Conservation (phyloP, 345 rosid genomes). For the Passiflora organensis region DNA sequence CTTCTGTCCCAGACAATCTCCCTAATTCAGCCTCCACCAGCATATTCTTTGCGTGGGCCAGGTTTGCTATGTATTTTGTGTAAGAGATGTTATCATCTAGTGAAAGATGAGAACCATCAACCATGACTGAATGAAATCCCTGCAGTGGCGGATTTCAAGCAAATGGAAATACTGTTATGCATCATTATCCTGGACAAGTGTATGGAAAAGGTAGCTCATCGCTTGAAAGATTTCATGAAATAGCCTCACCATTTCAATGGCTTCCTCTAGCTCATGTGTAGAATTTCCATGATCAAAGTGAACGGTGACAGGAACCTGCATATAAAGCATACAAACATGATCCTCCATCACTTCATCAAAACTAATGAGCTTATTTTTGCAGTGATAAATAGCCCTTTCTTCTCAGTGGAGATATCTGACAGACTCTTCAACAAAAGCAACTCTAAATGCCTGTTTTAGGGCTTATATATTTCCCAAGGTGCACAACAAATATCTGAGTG, state of each 20-base stretch:
- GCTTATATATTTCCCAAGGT: neutral
- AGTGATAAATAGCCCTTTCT: neutral
- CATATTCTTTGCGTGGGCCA: constrained; percentile 68
- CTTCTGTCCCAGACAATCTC: constrained; percentile 92
- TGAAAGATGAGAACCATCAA: constrained; percentile 90
- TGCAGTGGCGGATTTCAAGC: constrained; percentile 19
- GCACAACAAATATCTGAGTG: neutral
- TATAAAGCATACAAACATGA: neutral
- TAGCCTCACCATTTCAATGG: constrained; percentile 60
- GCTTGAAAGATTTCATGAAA: neutral
- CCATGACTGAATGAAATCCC: constrained; percentile 97
- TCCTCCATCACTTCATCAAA: no score
- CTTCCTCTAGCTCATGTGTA: constrained; percentile 73
- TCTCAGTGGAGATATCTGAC: neutral
- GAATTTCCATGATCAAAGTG: constrained; percentile 94
- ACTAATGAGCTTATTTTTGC: neutral
- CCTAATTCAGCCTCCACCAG: constrained; percentile 96
- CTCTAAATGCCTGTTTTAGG: no score
- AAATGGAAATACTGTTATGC: constrained; percentile 12
- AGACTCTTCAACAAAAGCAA: no score
- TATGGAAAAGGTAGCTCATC: neutral
- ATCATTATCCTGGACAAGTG: neutral
- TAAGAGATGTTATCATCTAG: constrained; percentile 64
- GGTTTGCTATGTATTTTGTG: constrained; percentile 56
- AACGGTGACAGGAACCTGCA: constrained; percentile 88